Evolutionary conservation across 768 basidiomycete genomes (phyloP).

Genomic region (Lentinus tigrinus): DNA sequence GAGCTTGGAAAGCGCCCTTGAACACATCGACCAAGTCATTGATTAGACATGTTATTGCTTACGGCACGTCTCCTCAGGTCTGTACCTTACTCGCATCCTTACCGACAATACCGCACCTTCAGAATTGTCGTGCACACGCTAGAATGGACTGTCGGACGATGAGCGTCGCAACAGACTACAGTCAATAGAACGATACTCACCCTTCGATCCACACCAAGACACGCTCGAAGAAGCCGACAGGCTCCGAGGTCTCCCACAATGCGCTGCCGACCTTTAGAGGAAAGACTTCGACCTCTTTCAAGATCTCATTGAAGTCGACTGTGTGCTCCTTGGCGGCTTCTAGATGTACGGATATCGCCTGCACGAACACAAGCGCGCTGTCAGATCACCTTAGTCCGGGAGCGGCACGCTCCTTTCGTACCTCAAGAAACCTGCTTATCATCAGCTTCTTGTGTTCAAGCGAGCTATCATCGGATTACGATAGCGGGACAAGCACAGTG

Average conservation of each 20-base stretch:
- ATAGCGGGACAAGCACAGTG: slow-evolving; percentile 23
- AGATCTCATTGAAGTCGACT: slow-evolving; percentile 23
- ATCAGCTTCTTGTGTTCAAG: slow-evolving; percentile 25
- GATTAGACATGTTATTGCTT: slow-evolving; percentile 21
- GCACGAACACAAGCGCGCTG: not conserved
- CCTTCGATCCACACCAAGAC: slow-evolving; percentile 24
- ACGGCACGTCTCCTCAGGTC: not conserved
- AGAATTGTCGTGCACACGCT: slow-evolving; percentile 27
- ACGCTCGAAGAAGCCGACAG: slow-evolving; percentile 14
- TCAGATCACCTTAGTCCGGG: no score
- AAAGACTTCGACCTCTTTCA: slow-evolving; percentile 26
- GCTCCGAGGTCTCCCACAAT: slow-evolving; percentile 21
- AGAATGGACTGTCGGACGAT: not conserved
- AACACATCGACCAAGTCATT: slow-evolving; percentile 21
- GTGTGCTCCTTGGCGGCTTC: slow-evolving; percentile 21
- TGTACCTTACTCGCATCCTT: no score
- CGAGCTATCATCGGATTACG: slow-evolving; percentile 13
- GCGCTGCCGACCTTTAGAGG: slow-evolving; percentile 25
- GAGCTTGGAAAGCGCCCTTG: slow-evolving; percentile 19
- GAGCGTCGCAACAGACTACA: not conserved
- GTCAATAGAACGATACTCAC: slow-evolving; percentile 22
- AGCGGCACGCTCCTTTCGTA: not conserved
- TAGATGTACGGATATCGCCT: slow-evolving; percentile 26
- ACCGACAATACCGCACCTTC: slow-evolving; percentile 15
- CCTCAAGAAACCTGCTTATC: slow-evolving; percentile 29